Percentiles rank a stretch among this genome's conserved stretches.
Conservation (phyloP, 2,329 filamentous ascomycete species). For the Exophiala oligosperma region DNA sequence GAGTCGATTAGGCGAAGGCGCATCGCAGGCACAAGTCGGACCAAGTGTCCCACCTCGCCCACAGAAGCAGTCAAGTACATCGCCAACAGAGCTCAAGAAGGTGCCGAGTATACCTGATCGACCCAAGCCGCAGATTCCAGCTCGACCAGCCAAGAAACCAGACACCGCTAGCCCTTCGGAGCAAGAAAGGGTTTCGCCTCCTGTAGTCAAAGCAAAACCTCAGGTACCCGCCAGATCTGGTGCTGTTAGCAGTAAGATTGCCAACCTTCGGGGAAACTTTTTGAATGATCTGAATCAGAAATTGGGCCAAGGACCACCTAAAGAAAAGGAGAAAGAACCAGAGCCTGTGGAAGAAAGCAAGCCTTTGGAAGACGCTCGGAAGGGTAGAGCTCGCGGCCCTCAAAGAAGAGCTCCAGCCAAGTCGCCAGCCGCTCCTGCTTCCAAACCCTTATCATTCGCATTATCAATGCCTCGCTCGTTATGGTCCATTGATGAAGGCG, state of each 20-base stretch:
- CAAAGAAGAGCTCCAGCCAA: slow-evolving; percentile 68
- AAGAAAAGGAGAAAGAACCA: slow-evolving; percentile 62
- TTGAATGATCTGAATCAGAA: slow-evolving; percentile 91
- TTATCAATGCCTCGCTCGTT: slow-evolving; percentile 24
- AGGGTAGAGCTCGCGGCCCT: slow-evolving; percentile 85
- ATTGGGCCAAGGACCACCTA: slow-evolving; percentile 81
- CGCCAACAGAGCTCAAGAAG: slow-evolving; percentile 51
- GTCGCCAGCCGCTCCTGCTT: slow-evolving; percentile 39
- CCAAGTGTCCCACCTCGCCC: slow-evolving; percentile 35
- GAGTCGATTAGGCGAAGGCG: slow-evolving; percentile 27
- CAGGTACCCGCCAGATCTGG: slow-evolving; percentile 74
- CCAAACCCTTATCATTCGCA: slow-evolving; percentile 17
- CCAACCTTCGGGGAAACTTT: slow-evolving; percentile 85
- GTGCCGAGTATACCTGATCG: slow-evolving; percentile 56
- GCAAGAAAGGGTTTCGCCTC: slow-evolving; percentile 36
- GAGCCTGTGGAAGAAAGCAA: slow-evolving; percentile 61
- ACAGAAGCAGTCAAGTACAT: slow-evolving; percentile 27
- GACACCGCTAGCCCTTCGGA: slow-evolving; percentile 42
- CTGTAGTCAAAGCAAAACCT: slow-evolving; percentile 71
- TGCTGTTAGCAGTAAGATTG: slow-evolving; percentile 75
- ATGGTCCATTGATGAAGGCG: slow-evolving; percentile 28
- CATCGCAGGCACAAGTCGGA: slow-evolving; percentile 24
- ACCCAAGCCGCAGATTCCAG: slow-evolving; percentile 67
- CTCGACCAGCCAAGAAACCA: slow-evolving; percentile 59
- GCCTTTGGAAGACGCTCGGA: slow-evolving; percentile 84